Conservation (phyloP, 1,284 basidiomycete species). For the Rhizoctonia solani region DNA sequence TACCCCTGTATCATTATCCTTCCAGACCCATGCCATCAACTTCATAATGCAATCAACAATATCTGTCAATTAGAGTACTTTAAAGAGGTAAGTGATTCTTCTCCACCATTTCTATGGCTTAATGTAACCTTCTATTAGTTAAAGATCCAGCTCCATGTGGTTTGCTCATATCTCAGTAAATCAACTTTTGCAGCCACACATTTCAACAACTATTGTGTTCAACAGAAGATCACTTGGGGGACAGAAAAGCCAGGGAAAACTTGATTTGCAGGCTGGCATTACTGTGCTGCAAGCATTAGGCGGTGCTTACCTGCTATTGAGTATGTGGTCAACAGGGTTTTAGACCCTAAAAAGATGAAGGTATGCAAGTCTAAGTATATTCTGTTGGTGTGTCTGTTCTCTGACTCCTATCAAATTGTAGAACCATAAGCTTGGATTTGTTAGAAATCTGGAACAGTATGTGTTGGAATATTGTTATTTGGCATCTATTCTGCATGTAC, state of each 20-base stretch:
- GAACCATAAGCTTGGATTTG: slow-evolving; percentile 2
- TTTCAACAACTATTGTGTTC: slow-evolving; percentile 38
- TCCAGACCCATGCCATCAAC: slow-evolving; percentile 45
- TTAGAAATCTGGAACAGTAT: slow-evolving; percentile 6
- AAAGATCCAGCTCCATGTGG: too few species aligned
- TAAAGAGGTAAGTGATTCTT: slow-evolving; percentile 36
- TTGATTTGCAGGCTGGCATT: slow-evolving; percentile 43
- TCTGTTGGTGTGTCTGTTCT: too few species aligned
- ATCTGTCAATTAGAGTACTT: slow-evolving; percentile 44
- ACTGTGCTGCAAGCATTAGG: background rate
- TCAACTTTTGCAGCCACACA: slow-evolving; percentile 42
- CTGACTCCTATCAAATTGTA: background rate
- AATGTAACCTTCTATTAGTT: too few species aligned
- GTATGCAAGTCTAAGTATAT: too few species aligned
- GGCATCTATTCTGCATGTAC: too few species aligned
- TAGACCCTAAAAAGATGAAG: slow-evolving; percentile 9
- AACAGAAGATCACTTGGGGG: slow-evolving; percentile 40
- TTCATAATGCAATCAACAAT: slow-evolving; percentile 44
- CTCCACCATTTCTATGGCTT: background rate
- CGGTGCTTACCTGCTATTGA: slow-evolving; percentile 11
- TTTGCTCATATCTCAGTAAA: too few species aligned
- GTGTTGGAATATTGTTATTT: too few species aligned
- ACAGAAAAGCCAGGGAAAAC: slow-evolving; percentile 45
- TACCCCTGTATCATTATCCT: slow-evolving; percentile 44
- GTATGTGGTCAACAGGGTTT: background rate